Base-by-base conservation (phyloP, 306 rosid species). In the Glycyrrhiza uralensis region DNA sequence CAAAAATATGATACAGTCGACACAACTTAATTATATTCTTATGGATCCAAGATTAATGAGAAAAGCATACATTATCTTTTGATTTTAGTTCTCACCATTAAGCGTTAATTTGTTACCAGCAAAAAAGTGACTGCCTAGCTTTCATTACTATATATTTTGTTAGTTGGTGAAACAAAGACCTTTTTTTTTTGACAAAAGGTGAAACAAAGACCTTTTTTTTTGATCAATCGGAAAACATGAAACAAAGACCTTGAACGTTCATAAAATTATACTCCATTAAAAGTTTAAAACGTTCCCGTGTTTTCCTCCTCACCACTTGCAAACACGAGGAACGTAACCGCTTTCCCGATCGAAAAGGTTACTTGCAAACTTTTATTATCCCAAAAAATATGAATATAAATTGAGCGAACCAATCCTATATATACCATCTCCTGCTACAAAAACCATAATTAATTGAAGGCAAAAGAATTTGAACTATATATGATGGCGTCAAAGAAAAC, bases 401-500 rank as follows among this genome's bases (percentile, higher is more conserved):
- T 54, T 22, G 20, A 20, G 29, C 15, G 8, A 41, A 54, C 17
- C 14, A 49, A 58, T 9, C 55, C 8, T 9, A 15, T 30, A 39
- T 41, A 19, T 10, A 38, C 7, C 36, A 55, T 6, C 1, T 3
- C 32, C 1, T 39, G 2, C 30, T 11, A 52, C 12, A 30, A 44
- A 45, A 44, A 45, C 7, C 8, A 18, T n/a, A n/a, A n/a, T n/a
- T n/a, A n/a, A n/a, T 23, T 33, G 9, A 33, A 42, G 4, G n/a
- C n/a, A n/a, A 2, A 23, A 24, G 23, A 18, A 0, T 28, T 46
- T 45, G 11, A 46, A 65, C 18, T 0, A 36, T n/a, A n/a, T n/a
- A n/a, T 32, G 47, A 66, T 77, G 79, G 68, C 38, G 6, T 50
- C 70, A 63, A 69, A 56, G 33, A 85, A 75, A 75, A 26, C 29